Base-by-base conservation (phyloP, 257 asterid genomes). In the Solanum sejunctum region DNA sequence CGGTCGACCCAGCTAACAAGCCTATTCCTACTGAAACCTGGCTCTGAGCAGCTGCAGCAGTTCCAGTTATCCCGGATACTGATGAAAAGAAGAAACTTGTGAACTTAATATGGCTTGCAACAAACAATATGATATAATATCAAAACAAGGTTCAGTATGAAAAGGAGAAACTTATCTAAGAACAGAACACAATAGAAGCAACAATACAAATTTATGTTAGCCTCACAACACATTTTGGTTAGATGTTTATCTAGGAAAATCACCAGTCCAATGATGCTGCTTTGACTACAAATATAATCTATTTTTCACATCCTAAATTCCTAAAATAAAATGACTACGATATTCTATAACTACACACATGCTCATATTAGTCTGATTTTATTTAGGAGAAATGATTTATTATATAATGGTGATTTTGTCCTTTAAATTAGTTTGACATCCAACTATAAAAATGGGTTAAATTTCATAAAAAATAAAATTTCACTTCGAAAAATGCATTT, bases 21-120 rank as follows among this genome's bases (percentile, higher is more conserved):
- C 98, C 99, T 90, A 96, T 95, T 81, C 98, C 99, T 20, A 95
- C 97, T 4, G 98, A 95, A 28, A 96, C 99, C 91, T 96, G 98
- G 86, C 94, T 89, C 89, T 95, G 99, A 23, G 98, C 99, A 60
- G 88, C 88, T 85, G 95, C 97, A 11, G 80, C 10, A 89, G 88
- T 90, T 85, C 98, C 98, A 15, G 98, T 91, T 82, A 96, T 82
- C 82, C 99, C 98, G 49, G 99, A 96, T 55, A 95, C 99, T 96
- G 92, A 81, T 51, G 45, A 47, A 72, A 84, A 78, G 16, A 63
- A 12, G 70, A 69, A 56, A 61, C 41, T 43, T 7, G n/a, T 52
- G 12, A 80, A 56, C 45, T 70, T 20, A 43, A 63, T 70, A 72
- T 52, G 80, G 26, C 63, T 81, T 72, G 82, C 81, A 83, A 84